Evolutionary conservation across 352 stramenopile genomes (phyloP), one percentile per base, ranked within the genome.

Genomic region (Phytophthora boehmeriae): DNA sequence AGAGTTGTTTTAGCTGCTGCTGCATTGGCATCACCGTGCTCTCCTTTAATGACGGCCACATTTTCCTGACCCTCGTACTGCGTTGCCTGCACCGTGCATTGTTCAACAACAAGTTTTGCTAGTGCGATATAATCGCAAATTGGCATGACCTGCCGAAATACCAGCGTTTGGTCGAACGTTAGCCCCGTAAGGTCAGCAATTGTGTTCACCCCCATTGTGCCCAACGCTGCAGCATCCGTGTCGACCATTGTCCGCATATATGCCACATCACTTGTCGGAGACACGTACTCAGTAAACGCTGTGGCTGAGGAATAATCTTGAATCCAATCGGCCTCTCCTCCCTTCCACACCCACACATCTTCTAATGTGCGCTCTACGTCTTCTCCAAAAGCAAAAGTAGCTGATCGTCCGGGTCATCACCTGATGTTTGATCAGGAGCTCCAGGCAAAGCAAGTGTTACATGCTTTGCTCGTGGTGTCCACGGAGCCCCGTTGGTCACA

Each of bases 101-200:
- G 79, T 2, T 67, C 59, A 22, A 88, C 65, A 8, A 92, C 68
- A 28, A 88, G 59, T 49, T 78, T 84, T 36, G 83, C 81, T 13
- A 92, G 47, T 8, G 76, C 63, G 20, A 88, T 80, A 66, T 90
- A 92, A 57, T 92, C 83, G 28, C 83, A 92, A 23, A 91, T 72
- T 11, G 83, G 78, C 67, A 90, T 86, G 5, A 71, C 45, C 9
- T 74, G 34, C 1, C 83, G 78, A n/a, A 92, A 57, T 14, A 59
- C 30, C 42, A 92, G 60, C 0, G 75, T 85, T 35, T 72, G 62
- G 45, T 87, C 80, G n/a, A 76, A 78, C 1, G 72, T 51, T 4
- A 92, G 39, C 11, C 61, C 51, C 11, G 80, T 86, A 11, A 98
- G 79, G 20, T 98, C 88, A 34, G 59, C 46, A 54, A 98, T 89